phyloP scores from a whole-genome alignment of 495 filamentous ascomycete genomes.

The Parachaetomium inaequale region DNA sequence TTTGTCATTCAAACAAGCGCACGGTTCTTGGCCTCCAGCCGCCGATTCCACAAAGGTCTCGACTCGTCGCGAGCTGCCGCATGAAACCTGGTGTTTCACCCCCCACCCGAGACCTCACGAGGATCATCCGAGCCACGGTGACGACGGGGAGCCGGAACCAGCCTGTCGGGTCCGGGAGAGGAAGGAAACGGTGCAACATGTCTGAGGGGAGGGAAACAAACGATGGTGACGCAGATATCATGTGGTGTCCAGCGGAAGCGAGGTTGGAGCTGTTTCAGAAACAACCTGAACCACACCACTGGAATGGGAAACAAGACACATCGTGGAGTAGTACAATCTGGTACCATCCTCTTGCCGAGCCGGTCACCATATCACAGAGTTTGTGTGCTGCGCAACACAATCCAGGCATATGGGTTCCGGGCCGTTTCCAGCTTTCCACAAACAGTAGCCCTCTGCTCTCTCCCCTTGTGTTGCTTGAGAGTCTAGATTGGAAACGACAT shows the following conservation, averaged over 20 bases:
- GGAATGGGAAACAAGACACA: background rate
- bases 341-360: no score
- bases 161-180: background rate
- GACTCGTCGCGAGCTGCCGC: background rate
- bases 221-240: background rate
- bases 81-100: background rate
- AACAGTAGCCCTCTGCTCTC: no score
- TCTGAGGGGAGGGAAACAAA: background rate
- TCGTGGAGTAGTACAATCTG: no score
- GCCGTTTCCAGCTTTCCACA: no score
- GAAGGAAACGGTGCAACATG: background rate
- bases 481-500: no score
- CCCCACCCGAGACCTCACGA: background rate
- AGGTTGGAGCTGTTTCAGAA: background rate
- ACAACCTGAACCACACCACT: background rate
- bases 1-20: background rate
- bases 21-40: background rate
- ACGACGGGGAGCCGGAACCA: background rate
- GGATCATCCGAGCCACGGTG: background rate
- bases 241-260: background rate
- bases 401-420: no score
- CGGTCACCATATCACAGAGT: no score
- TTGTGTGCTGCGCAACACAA: no score
- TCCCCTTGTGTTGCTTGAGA: no score
- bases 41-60: background rate